Evolutionary conservation across 129 eudicot species (phyloP).

Genomic region (Ambrosia trifida): DNA sequence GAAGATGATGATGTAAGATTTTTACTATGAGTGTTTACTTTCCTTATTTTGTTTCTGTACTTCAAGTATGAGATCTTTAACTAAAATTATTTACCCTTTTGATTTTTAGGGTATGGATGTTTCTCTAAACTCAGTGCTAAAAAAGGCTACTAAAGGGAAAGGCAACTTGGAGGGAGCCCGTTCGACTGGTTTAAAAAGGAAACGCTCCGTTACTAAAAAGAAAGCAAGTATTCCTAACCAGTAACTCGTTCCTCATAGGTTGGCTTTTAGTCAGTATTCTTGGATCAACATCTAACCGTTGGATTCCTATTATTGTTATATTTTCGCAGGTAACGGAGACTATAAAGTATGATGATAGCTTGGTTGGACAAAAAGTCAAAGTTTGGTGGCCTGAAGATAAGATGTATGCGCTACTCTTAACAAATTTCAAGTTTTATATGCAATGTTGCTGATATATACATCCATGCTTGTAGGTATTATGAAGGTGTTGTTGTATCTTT

Average conservation of each 20-base stretch:
- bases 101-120: slow-evolving; percentile 47
- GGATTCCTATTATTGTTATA: background rate
- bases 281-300: slow-evolving; percentile 19
- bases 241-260: background rate
- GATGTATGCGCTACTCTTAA: slow-evolving; percentile 34
- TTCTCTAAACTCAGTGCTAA: slow-evolving; percentile 42
- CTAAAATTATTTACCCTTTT: slow-evolving; percentile 23
- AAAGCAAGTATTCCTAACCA: slow-evolving; percentile 40
- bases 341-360: slow-evolving; percentile 39
- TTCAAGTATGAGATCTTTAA: slow-evolving; percentile 1
- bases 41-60: background rate
- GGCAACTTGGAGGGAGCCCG: slow-evolving; percentile 41
- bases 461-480: slow-evolving; percentile 60
- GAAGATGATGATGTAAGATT: slow-evolving; percentile 51
- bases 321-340: slow-evolving; percentile 45
- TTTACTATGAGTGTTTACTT: slow-evolving; percentile 1
- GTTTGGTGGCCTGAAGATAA: slow-evolving; percentile 91
- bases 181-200: slow-evolving; percentile 53
- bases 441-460: slow-evolving; percentile 18
- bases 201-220: slow-evolving; percentile 46
- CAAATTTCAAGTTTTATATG: background rate
- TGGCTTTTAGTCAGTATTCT: slow-evolving; percentile 1
- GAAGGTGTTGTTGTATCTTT: slow-evolving; percentile 62
- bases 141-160: slow-evolving; percentile 55
- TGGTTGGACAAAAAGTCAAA: slow-evolving; percentile 68